Conservation (phyloP, 2,329 filamentous ascomycete species). For the Alternaria alternata region DNA sequence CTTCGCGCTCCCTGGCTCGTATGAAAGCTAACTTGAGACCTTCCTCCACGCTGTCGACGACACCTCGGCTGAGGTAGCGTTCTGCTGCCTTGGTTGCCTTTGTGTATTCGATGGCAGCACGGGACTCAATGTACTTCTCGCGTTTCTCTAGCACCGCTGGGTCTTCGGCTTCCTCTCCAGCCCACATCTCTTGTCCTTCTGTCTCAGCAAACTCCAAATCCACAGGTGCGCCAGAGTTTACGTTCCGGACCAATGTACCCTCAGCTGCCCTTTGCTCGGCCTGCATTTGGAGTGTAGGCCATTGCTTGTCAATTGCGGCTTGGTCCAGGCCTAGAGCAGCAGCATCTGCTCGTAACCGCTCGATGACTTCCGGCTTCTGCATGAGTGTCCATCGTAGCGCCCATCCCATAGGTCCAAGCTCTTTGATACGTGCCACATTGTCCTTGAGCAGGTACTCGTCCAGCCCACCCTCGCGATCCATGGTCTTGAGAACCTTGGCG, state of each 20-base stretch:
- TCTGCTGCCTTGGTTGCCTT: slow-evolving; percentile 25
- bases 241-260: slow-evolving; percentile 12
- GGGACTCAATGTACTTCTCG: slow-evolving; percentile 11
- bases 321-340: slow-evolving; percentile 69
- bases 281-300: slow-evolving; percentile 36
- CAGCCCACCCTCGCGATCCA: slow-evolving; percentile 86
- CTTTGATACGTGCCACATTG: slow-evolving; percentile 79
- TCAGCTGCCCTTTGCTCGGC: slow-evolving; percentile 23
- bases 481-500: slow-evolving; percentile 68
- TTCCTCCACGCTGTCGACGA: slow-evolving; percentile 35
- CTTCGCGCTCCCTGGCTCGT: slow-evolving; percentile 27
- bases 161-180: slow-evolving; percentile 16
- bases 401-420: slow-evolving; percentile 91
- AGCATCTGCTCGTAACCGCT: slow-evolving; percentile 71
- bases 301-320: slow-evolving; percentile 43
- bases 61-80: slow-evolving; percentile 25
- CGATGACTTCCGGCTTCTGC: slow-evolving; percentile 74
- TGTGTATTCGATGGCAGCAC: slow-evolving; percentile 25
- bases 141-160: not conserved
- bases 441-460: slow-evolving; percentile 89
- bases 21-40: slow-evolving; percentile 37
- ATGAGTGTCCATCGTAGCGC: slow-evolving; percentile 87
- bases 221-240: not conserved
- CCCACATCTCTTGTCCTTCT: slow-evolving; percentile 22
- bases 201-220: slow-evolving; percentile 14